Base-by-base conservation (phyloP, 1,139 yeast species). In the Pichia sp. region DNA sequence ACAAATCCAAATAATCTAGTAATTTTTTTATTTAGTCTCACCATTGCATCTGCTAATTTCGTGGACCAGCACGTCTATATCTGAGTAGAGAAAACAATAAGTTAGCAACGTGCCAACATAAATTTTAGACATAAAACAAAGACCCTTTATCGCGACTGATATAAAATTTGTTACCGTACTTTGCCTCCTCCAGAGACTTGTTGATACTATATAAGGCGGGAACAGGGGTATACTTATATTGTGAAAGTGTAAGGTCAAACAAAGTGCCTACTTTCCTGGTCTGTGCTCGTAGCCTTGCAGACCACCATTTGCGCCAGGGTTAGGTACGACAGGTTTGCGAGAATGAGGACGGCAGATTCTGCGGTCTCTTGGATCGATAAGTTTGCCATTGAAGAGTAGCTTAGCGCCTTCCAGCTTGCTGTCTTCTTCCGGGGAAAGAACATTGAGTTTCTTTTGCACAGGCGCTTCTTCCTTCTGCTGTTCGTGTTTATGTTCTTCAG, bases 291-390 rank as follows among this genome's bases (percentile, higher is more conserved):
- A 28, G 6, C 17, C 15, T 7, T 28, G 31, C 10, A 28, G 18
- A 11, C n/a, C n/a, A n/a, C n/a, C n/a, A n/a, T 28, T 14, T 8
- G 17, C 2, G 9, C 25, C 32, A 3, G 19, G 9, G 9, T 24
- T 11, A 5, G 17, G 15, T 7, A 10, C 17, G 15, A 12, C 11
- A 3, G 32, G 17, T 2, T 38, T 36, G 18, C 42, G 22, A 19
- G 31, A 23, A 23, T 45, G 49, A 7, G 49, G 49, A 4, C 34
- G 22, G n/a, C 42, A 12, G n/a, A 46, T 25, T 11, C 39, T 21
- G 5, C 14, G 25, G 28, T 46, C 47, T 3, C 35, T 11, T 7
- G 43, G 46, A 22, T 44, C 47, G 5, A 42, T 33, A 2, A 42
- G 14, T 17, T 42, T 41, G 35, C 38, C 25, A 6, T 46, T 46